Evolutionary conservation across 164 flowering plant genomes (phyloP), one percentile per base, ranked within the genome.

Genomic region (Annona cherimola): DNA sequence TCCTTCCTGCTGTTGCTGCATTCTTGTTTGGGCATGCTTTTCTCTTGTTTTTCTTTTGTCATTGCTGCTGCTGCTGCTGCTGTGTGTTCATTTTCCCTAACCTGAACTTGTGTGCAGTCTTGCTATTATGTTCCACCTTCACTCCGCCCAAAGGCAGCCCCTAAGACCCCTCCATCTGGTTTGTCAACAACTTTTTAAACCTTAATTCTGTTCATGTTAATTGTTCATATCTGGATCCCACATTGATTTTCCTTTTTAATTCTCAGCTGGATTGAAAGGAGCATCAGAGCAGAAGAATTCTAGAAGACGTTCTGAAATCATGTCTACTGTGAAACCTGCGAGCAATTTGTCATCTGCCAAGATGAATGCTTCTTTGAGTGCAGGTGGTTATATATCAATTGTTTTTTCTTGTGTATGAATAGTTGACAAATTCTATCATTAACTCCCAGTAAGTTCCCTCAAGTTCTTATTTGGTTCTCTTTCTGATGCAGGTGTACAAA

Each of bases 61-160:
- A 42, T 6, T 43, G 19, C 40, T 9, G 39, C n/a, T 72, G 42
- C 40, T 9, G 39, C n/a, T 72, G 42, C 35, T 26, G 35, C 35
- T 26, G 35, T 0, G 35, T 26, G 35, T 26, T 26, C 35, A 26
- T 26, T 26, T 26, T 26, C 1, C 35, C 35, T 26, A 26, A 26
- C 35, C 35, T 26, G 35, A 26, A 26, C 35, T 26, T 26, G 35
- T 26, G 35, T 26, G 74, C 97, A 96, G 99, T 83, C 89, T 68
- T 92, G 98, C 84, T 89, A 76, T 65, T 93, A 96, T 76, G 82
- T 96, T 61, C 99, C 98, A 26, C 99, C 99, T 71, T 87, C 92
- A 5, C 96, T 93, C 57, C 96, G 95, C 20, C 3, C 85, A 19
- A 88, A 83, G 77, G 74, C 87, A 60, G 74, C 74, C 19, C 61